phyloP scores from a whole-genome alignment of 2,329 filamentous ascomycete species.

The Colletotrichum lupini region DNA sequence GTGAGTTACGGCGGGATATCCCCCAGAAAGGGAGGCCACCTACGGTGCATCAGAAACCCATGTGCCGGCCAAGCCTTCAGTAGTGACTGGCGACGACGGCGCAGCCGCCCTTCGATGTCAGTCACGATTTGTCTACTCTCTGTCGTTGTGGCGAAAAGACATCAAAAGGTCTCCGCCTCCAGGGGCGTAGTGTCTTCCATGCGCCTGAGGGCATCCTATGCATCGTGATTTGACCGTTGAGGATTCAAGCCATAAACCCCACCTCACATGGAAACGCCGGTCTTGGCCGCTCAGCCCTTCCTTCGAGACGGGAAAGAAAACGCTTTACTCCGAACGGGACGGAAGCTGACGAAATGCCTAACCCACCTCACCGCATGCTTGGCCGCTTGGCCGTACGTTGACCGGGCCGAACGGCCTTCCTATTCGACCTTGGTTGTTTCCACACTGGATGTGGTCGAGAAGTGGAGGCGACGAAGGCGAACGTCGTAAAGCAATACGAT shows the following conservation, averaged over 20 bases:
- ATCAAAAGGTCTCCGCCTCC: neutral
- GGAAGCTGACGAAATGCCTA: neutral
- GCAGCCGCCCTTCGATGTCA: neutral
- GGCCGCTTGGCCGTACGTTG: slow-evolving; percentile 11
- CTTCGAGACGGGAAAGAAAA: neutral
- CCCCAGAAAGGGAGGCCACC: neutral
- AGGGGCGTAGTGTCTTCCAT: neutral
- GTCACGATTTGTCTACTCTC: neutral
- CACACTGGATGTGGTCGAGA: slow-evolving; percentile 5
- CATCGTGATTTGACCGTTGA: neutral
- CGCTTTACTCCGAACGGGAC: neutral
- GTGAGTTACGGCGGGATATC: neutral
- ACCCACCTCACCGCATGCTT: neutral
- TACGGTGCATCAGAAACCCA: neutral
- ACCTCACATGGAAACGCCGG: slow-evolving; percentile 3
- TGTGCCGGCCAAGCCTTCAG: neutral
- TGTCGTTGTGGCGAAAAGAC: neutral
- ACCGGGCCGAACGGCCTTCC: slow-evolving; percentile 24
- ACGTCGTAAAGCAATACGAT: slow-evolving; percentile 18
- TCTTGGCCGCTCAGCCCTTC: slow-evolving; percentile 18
- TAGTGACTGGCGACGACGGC: neutral
- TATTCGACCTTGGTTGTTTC: slow-evolving; percentile 7
- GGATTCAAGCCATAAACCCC: neutral
- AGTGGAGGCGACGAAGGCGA: neutral
- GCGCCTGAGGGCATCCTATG: neutral